Percentiles rank a stretch among this genome's conserved stretches.
phyloP scores from a whole-genome alignment of 2,329 filamentous ascomycete species.

The Beauveria asiatica region DNA sequence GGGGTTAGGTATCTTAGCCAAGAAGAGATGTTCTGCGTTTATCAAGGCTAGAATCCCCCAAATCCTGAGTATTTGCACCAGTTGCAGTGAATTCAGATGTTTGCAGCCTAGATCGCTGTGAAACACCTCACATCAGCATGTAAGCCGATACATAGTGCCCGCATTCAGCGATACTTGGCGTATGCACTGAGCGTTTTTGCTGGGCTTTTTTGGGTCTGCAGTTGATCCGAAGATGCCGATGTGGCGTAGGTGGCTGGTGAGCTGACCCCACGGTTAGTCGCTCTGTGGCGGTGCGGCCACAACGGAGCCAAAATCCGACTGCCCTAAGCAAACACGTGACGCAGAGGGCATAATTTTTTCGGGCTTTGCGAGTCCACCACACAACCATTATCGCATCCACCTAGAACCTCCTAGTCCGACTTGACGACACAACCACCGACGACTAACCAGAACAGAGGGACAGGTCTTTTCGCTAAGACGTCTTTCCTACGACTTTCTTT shows the following conservation, averaged over 20 bases:
- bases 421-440: slow-evolving; percentile 12
- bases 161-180: neutral
- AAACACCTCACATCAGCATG: slow-evolving; percentile 6
- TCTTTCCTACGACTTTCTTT: slow-evolving; percentile 29
- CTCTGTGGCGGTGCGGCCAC: slow-evolving; percentile 5
- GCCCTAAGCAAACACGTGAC: slow-evolving; percentile 12
- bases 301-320: neutral
- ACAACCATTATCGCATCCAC: slow-evolving; percentile 15
- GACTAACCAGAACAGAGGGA: slow-evolving; percentile 17
- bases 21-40: neutral
- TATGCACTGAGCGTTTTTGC: neutral
- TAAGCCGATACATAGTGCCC: slow-evolving; percentile 1
- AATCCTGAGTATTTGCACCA: neutral
- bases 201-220: neutral
- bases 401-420: slow-evolving; percentile 12
- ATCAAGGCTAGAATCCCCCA: neutral
- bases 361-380: slow-evolving; percentile 11
- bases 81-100: neutral
- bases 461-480: slow-evolving; percentile 40
- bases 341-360: slow-evolving; percentile 12
- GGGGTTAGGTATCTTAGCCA: neutral
- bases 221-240: slow-evolving; percentile 7
- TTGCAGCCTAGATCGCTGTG: neutral
- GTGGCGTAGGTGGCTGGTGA: slow-evolving; percentile 10
- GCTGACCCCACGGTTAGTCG: neutral